Percentiles rank a stretch among this genome's conserved stretches.
phyloP scores from a whole-genome alignment of 2,329 filamentous ascomycete species.

The Pseudonectria buxi region DNA sequence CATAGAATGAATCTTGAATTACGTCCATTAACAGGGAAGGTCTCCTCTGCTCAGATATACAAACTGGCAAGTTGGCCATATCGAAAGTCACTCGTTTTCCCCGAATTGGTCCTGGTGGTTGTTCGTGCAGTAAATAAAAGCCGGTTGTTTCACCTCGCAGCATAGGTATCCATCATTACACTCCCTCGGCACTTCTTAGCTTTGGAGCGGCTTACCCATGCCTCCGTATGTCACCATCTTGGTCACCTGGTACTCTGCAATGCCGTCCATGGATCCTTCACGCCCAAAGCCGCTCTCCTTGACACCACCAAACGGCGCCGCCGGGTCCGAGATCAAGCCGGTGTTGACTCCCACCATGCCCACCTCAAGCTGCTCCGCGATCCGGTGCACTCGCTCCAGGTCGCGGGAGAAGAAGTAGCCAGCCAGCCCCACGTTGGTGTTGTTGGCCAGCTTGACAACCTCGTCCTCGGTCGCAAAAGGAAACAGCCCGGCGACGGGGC shows the following conservation, averaged over 20 bases:
- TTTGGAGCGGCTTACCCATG: constrained; percentile 49
- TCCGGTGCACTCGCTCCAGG: constrained; percentile 50
- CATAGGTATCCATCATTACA: background rate
- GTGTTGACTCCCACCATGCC: constrained; percentile 87
- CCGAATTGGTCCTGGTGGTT: too few species aligned
- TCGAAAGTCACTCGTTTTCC: too few species aligned
- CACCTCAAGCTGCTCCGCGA: constrained; percentile 67
- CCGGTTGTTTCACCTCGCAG: too few species aligned
- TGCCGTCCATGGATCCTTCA: constrained; percentile 71
- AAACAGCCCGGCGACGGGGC: constrained; percentile 86
- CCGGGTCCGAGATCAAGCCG: constrained; percentile 55
- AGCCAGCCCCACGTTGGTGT: constrained; percentile 77
- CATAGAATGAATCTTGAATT: too few species aligned
- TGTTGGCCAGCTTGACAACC: constrained; percentile 77
- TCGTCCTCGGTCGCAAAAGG: constrained; percentile 83
- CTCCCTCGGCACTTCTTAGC: constrained; percentile 15
- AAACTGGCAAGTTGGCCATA: too few species aligned
- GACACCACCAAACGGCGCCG: constrained; percentile 66
- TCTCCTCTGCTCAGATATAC: too few species aligned
- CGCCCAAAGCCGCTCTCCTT: constrained; percentile 77
- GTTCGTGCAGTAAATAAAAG: too few species aligned
- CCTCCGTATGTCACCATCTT: constrained; percentile 57
- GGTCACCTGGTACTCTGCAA: constrained; percentile 67
- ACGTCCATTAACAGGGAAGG: too few species aligned
- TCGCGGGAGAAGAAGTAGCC: constrained; percentile 84